Conservation (phyloP, 2,329 filamentous ascomycete species). For the Talaromyces rugulosus region DNA sequence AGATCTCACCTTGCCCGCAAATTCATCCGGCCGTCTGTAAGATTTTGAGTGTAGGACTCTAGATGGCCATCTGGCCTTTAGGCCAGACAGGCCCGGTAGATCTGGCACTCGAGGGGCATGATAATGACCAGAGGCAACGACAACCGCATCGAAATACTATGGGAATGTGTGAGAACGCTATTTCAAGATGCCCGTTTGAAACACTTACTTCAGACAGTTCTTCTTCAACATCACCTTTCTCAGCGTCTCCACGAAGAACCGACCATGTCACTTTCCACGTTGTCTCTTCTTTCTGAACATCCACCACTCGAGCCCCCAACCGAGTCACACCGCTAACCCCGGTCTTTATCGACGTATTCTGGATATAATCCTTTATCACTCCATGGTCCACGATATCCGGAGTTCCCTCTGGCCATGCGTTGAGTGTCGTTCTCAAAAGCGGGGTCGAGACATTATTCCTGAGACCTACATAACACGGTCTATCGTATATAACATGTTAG, state of each 20-base stretch:
- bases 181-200: background rate
- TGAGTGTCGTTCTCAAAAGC: constrained; percentile 47
- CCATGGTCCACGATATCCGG: constrained; percentile 56
- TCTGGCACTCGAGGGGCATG: constrained; percentile 49
- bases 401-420: constrained; percentile 57
- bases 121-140: constrained; percentile 55
- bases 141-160: constrained; percentile 46
- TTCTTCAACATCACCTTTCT: background rate
- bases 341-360: constrained; percentile 50
- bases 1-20: constrained; percentile 51
- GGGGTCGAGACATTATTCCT: constrained; percentile 53
- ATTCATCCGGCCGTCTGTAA: constrained; percentile 44
- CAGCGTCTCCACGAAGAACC: constrained; percentile 28
- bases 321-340: constrained; percentile 49
- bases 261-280: constrained; percentile 53
- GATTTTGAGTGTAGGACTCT: constrained; percentile 50
- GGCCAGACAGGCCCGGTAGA: constrained; percentile 44
- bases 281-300: constrained; percentile 41
- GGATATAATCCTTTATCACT: constrained; percentile 57
- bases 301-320: constrained; percentile 59
- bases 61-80: constrained; percentile 44
- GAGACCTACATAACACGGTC: constrained; percentile 51
- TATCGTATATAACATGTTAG: constrained; percentile 18
- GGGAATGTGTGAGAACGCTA: constrained; percentile 21
- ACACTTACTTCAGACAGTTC: background rate